These are phyloP conservation scores for Aspergillus ochraceus DNA, from an alignment of 2,329 filamentous ascomycete species.

Conservation along the genomic window DNA sequence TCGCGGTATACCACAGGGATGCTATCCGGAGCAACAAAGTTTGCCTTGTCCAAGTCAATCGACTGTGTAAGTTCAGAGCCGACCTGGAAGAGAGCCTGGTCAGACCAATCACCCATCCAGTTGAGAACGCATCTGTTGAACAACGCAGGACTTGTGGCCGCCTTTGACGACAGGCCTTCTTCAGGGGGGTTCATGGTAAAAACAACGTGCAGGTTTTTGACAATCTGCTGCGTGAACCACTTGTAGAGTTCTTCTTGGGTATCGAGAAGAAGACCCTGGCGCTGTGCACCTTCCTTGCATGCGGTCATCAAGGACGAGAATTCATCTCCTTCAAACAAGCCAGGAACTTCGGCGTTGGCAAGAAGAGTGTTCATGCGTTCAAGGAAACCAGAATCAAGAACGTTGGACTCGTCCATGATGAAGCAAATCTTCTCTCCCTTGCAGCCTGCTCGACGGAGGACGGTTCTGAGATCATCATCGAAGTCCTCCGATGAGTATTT, in stretches of 20 bases:
- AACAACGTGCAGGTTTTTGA: slow-evolving; percentile 97
- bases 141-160: slow-evolving; percentile 92
- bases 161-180: slow-evolving; percentile 90
- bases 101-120: slow-evolving; percentile 99
- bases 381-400: slow-evolving; percentile 96
- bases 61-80: slow-evolving; percentile 92
- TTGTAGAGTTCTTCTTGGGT: slow-evolving; percentile 99
- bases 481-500: slow-evolving; percentile 99
- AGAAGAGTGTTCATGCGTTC: slow-evolving; percentile 99
- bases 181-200: slow-evolving; percentile 99
- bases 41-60: slow-evolving; percentile 88
- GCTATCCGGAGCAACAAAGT: slow-evolving; percentile 82
- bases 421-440: slow-evolving; percentile 99
- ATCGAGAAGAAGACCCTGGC: slow-evolving; percentile 90
- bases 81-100: slow-evolving; percentile 97
- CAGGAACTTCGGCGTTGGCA: slow-evolving; percentile 98
- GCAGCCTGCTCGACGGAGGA: slow-evolving; percentile 89
- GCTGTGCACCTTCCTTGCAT: slow-evolving; percentile 96
- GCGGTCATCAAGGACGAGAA: slow-evolving; percentile 98
- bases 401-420: slow-evolving; percentile 99
- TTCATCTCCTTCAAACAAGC: slow-evolving; percentile 98
- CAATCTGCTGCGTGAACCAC: slow-evolving; percentile 99
- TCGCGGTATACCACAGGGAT: slow-evolving; percentile 91
- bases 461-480: slow-evolving; percentile 92
- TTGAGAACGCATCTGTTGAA: slow-evolving; percentile 99